Evolutionary conservation across 495 filamentous ascomycete species (phyloP).

Genomic region (Trichoderma reesei): DNA sequence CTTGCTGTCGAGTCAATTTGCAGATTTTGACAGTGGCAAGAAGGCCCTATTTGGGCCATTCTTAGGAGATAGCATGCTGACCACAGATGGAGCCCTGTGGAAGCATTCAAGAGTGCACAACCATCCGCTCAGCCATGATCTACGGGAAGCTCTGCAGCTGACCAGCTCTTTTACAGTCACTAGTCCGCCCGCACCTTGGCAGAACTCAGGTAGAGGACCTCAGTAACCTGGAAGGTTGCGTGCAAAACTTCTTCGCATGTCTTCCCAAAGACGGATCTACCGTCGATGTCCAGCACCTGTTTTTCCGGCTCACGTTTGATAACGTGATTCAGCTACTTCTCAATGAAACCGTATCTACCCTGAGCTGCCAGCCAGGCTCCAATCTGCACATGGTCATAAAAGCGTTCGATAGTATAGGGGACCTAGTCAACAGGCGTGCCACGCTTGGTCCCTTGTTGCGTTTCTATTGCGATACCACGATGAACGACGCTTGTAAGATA

Average conservation of each 20-base stretch:
- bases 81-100: no score
- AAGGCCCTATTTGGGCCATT: no score
- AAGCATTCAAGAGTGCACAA: no score
- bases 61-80: no score
- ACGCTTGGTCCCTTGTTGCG: conserved; percentile 34
- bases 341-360: conserved; percentile 21
- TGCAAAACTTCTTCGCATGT: conserved; percentile 40
- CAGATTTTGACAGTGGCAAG: no score
- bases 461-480: conserved; percentile 41
- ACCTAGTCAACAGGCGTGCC: conserved; percentile 29
- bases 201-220: no score
- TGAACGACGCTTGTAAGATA: conserved; percentile 30
- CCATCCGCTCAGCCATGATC: no score
- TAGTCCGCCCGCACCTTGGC: no score
- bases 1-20: no score
- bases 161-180: no score
- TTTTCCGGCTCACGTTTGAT: conserved; percentile 41
- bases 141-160: no score
- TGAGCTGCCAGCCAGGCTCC: no score
- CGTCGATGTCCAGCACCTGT: conserved; percentile 52
- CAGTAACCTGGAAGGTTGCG: conserved; percentile 39
- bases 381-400: neutral
- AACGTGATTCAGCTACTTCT: conserved; percentile 28
- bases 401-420: conserved; percentile 21
- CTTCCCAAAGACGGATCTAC: conserved; percentile 27